phyloP scores from a whole-genome alignment of 768 basidiomycete genomes.

The Multifurca ochricompacta region DNA sequence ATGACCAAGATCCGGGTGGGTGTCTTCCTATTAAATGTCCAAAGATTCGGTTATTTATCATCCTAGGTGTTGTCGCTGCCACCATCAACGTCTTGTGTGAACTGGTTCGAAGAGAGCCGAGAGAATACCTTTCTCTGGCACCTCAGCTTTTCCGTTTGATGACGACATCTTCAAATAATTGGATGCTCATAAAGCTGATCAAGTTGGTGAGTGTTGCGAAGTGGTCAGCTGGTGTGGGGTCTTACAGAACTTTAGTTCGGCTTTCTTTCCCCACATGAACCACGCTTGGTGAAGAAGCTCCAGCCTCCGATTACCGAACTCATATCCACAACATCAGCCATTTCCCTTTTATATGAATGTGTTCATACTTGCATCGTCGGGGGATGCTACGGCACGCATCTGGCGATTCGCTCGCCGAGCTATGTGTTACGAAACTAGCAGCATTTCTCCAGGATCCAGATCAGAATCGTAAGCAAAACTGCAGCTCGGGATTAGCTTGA shows the following conservation, averaged over 20 bases:
- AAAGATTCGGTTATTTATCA: background rate
- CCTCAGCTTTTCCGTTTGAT: conserved; percentile 90
- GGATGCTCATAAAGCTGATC: conserved; percentile 99
- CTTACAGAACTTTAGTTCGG: conserved; percentile 61
- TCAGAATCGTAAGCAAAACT: conserved; percentile 73
- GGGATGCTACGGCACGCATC: conserved; percentile 78
- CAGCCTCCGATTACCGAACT: conserved; percentile 91
- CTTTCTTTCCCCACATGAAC: conserved; percentile 83
- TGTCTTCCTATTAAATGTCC: background rate
- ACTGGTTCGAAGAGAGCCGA: conserved; percentile 70
- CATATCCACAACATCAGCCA: conserved; percentile 91
- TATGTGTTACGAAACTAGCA: conserved; percentile 90
- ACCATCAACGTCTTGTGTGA: conserved; percentile 94
- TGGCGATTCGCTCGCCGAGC: conserved; percentile 70
- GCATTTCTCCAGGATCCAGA: conserved; percentile 88
- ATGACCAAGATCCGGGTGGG: conserved; percentile 67
- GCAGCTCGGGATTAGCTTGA: background rate
- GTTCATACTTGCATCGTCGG: conserved; percentile 97
- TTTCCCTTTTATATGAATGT: conserved; percentile 95
- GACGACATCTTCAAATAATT: conserved; percentile 93
- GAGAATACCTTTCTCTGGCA: conserved; percentile 77
- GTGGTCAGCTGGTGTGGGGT: background rate
- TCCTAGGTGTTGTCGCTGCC: conserved; percentile 81
- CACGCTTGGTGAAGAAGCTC: conserved; percentile 88
- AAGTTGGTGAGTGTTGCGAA: conserved; percentile 60